phyloP scores from a whole-genome alignment of 2,329 filamentous ascomycete genomes.

The Exophiala sp. region DNA sequence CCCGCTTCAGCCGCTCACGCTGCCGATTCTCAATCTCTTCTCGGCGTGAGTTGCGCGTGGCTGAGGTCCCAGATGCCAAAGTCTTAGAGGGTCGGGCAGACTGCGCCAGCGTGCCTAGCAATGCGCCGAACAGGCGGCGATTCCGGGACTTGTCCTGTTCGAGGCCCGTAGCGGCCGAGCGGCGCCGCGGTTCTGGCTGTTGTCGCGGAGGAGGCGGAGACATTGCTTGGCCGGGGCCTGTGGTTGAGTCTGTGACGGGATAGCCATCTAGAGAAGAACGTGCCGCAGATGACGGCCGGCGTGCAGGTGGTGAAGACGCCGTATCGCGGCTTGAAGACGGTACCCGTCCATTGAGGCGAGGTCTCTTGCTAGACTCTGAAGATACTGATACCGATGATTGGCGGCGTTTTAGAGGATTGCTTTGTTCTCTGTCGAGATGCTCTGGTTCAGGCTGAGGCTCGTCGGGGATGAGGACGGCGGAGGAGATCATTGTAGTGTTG shows the following conservation, averaged over 20 bases:
- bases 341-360: constrained; percentile 13
- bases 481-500: constrained; percentile 32
- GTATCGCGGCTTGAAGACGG: constrained; percentile 37
- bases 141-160: constrained; percentile 79
- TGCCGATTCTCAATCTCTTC: constrained; percentile 78
- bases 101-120: constrained; percentile 72
- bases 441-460: constrained; percentile 10
- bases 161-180: constrained; percentile 30
- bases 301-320: constrained; percentile 17
- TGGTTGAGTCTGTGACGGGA: background rate
- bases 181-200: constrained; percentile 7
- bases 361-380: constrained; percentile 19
- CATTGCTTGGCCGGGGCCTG: constrained; percentile 7
- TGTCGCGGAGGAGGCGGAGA: constrained; percentile 16
- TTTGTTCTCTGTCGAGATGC: background rate
- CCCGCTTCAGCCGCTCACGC: constrained; percentile 65
- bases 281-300: constrained; percentile 25
- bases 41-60: constrained; percentile 59
- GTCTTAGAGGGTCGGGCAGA: constrained; percentile 31
- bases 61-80: constrained; percentile 33
- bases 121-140: constrained; percentile 75
- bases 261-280: background rate
- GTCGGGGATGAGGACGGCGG: constrained; percentile 34
- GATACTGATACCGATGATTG: constrained; percentile 18
- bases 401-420: constrained; percentile 20